Percentiles rank a stretch among this genome's conserved stretches.
phyloP scores from a whole-genome alignment of 768 basidiomycete species.

The Panaeolus papilionaceus region DNA sequence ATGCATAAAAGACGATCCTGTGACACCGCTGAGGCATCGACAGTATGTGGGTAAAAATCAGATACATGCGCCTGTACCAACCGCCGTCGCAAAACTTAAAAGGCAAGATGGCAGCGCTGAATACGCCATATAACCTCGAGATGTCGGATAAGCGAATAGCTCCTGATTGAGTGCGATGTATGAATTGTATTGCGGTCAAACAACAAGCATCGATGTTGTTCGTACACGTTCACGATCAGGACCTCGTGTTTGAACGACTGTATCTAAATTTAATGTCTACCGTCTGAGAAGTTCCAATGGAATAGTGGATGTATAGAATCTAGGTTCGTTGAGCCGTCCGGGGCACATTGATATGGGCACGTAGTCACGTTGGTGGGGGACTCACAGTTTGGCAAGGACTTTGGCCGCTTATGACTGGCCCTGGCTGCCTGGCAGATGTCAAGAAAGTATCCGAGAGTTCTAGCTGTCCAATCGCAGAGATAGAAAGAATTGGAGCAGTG shows the following conservation, averaged over 20 bases:
- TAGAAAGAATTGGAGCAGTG: background rate
- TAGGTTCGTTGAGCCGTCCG: background rate
- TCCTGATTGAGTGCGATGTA: background rate
- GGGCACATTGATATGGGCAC: slow-evolving; percentile 1
- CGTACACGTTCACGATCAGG: slow-evolving; percentile 1
- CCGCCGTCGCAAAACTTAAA: background rate
- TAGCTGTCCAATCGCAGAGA: background rate
- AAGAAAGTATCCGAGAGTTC: background rate
- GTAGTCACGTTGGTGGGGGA: background rate
- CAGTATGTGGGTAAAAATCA: background rate
- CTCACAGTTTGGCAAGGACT: background rate
- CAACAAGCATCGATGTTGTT: background rate
- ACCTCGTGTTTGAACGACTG: slow-evolving; percentile 1
- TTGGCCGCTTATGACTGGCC: background rate
- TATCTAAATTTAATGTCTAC: slow-evolving; percentile 2
- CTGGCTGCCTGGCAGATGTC: background rate
- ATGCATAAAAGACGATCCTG: background rate
- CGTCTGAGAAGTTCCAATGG: slow-evolving; percentile 1
- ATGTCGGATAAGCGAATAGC: slow-evolving; percentile 4
- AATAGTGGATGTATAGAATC: background rate
- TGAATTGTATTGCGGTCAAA: background rate
- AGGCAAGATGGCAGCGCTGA: background rate
- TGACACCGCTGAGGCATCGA: background rate
- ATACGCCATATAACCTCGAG: background rate
- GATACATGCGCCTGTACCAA: background rate